These are phyloP conservation scores for Grosmannia serpens DNA, from an alignment of 2,329 filamentous ascomycete genomes.

Conservation along the genomic window DNA sequence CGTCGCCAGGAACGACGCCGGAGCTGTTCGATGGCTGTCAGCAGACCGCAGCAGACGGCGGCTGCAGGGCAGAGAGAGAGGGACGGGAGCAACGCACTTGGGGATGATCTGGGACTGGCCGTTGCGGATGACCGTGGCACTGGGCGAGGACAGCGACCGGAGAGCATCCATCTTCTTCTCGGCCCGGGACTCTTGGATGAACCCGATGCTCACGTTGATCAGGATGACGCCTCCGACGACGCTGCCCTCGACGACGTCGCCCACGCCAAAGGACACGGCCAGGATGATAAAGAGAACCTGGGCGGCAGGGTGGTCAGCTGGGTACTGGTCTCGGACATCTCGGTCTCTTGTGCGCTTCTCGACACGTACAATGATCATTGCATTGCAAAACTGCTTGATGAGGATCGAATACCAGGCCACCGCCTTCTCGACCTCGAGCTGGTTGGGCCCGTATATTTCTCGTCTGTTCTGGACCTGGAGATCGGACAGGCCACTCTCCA, in stretches of 20 bases:
- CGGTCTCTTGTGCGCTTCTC: not conserved
- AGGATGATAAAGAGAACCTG: constrained; percentile 69
- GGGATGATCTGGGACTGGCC: constrained; percentile 45
- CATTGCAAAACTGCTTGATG: constrained; percentile 62
- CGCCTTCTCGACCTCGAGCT: constrained; percentile 55
- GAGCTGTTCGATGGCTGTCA: constrained; percentile 25
- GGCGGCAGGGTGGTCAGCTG: not conserved
- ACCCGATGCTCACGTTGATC: constrained; percentile 59
- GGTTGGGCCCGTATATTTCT: constrained; percentile 52
- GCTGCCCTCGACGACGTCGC: constrained; percentile 28
- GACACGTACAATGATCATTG: constrained; percentile 55
- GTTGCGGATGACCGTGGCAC: constrained; percentile 48
- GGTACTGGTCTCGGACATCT: not conserved
- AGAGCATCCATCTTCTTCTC: constrained; percentile 58
- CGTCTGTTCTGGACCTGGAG: constrained; percentile 47
- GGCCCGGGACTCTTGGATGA: constrained; percentile 52
- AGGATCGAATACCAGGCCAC: constrained; percentile 63
- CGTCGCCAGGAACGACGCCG: constrained; percentile 60
- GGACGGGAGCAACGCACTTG: constrained; percentile 31
- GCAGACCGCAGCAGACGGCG: not conserved
- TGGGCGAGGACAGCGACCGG: constrained; percentile 49
- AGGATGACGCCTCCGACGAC: constrained; percentile 27
- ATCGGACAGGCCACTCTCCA: constrained; percentile 55
- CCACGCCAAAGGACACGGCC: constrained; percentile 56
- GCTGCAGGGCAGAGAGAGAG: not conserved